These are phyloP conservation scores for Cyberlindnera suaveolens DNA, from an alignment of 805 yeast genomes.

Conservation along the genomic window DNA sequence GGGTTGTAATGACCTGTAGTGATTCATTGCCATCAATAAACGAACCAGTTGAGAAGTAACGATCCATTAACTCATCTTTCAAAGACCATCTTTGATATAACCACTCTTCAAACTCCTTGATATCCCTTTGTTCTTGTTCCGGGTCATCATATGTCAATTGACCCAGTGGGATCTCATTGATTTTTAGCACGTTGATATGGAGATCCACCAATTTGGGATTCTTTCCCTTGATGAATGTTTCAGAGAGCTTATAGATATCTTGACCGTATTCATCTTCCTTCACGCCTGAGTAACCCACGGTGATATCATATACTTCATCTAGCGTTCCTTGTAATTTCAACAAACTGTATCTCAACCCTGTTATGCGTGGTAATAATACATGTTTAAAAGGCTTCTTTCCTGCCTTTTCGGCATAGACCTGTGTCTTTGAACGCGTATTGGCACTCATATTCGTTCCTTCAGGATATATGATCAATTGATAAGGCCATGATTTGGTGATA, in stretches of 20 bases:
- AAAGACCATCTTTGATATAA: conserved; percentile 63
- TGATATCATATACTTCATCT: conserved; percentile 67
- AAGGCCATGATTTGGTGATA: conserved; percentile 42
- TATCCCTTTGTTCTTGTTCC: conserved; percentile 33
- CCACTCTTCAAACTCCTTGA: conserved; percentile 66
- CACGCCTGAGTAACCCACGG: conserved; percentile 78
- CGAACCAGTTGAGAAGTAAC: conserved; percentile 49
- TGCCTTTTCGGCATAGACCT: conserved; percentile 47
- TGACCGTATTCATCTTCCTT: conserved; percentile 64
- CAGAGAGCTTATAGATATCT: conserved; percentile 58
- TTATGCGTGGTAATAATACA: conserved; percentile 73
- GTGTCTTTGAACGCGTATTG: conserved; percentile 54
- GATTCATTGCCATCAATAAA: conserved; percentile 29
- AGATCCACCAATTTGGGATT: conserved; percentile 66
- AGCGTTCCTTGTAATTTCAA: conserved; percentile 47
- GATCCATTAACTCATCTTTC: conserved; percentile 69
- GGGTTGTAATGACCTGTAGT: conserved; percentile 10
- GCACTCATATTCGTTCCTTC: conserved; percentile 88
- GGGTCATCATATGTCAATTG: conserved; percentile 39
- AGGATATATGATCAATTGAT: conserved; percentile 76
- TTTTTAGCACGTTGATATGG: conserved; percentile 50
- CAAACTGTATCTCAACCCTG: conserved; percentile 71
- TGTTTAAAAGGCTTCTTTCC: conserved; percentile 47
- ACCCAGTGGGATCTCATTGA: conserved; percentile 60
- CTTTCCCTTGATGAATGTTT: conserved; percentile 59